Percentiles rank a stretch among this genome's conserved stretches.
phyloP scores from a whole-genome alignment of 352 stramenopile species.

The Pythium plurisporium region DNA sequence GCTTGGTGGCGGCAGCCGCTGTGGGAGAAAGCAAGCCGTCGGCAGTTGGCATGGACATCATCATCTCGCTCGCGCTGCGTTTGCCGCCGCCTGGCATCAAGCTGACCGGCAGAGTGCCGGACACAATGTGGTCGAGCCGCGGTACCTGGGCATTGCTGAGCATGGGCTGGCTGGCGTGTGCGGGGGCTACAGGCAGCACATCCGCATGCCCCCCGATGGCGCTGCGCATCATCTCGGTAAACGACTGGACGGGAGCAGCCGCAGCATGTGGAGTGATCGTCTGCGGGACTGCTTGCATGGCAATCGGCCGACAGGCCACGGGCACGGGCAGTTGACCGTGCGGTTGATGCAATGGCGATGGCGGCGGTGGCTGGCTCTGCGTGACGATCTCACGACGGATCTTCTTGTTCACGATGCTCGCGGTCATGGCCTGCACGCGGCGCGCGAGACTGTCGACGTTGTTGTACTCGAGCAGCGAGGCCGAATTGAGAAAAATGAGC shows the following conservation, averaged over 20 bases:
- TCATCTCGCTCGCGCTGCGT: constrained; percentile 10
- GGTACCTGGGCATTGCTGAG: not conserved
- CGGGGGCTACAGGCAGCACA: not conserved
- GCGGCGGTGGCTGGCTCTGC: not conserved
- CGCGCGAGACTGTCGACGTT: constrained; percentile 76
- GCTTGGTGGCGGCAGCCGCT: not conserved
- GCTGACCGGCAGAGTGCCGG: too few species aligned
- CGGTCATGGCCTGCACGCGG: constrained; percentile 74
- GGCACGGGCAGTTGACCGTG: not conserved
- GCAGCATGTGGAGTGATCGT: too few species aligned
- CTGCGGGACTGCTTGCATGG: too few species aligned
- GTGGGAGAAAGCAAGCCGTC: not conserved
- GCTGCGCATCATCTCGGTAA: constrained; percentile 22
- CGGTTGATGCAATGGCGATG: not conserved
- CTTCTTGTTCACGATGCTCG: constrained; percentile 83
- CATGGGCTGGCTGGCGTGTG: not conserved
- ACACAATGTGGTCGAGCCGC: not conserved
- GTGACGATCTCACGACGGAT: constrained; percentile 49
- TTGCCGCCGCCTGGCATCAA: not conserved
- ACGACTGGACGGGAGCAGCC: not conserved
- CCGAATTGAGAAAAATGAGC: constrained; percentile 79
- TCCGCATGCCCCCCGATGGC: not conserved
- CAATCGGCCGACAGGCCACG: not conserved
- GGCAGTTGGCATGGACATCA: not conserved
- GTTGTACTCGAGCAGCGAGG: constrained; percentile 73